Base-by-base conservation (phyloP, 305 asterid genomes). In the Fraxinus baroniana region DNA sequence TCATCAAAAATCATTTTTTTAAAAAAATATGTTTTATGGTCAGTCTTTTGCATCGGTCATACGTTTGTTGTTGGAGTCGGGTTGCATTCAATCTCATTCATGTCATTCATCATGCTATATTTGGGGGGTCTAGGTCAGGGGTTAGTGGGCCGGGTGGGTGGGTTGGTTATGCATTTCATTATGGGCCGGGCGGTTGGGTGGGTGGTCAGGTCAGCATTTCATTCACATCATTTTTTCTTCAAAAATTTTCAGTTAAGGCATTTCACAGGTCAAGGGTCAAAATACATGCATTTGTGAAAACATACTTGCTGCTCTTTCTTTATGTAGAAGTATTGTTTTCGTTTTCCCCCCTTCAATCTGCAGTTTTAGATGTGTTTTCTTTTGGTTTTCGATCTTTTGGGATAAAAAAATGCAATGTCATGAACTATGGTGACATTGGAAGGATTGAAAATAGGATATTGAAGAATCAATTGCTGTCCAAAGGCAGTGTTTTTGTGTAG, bases 371-470 rank as follows among this genome's bases (percentile, higher is more conserved):
- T 90, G 84, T 71, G 85, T 85, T 84, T 78, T 64, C 62, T 68
- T 80, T 77, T 80, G 79, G 84, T 79, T 82, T 84, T 36, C 32
- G 46, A 57, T 33, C 41, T 83, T 30, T 66, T 17, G 79, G 84
- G 87, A 83, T 84, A 36, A 76, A 78, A 79, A 52, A 76, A 78
- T 62, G 78, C 80, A 60, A 77, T 85, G 90, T 87, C 86, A 86
- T 85, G 86, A 79, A 84, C 85, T 85, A 83, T 83, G 89, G 85
- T 87, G 89, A 86, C 90, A 77, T 84, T 82, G 84, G 55, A 84
- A 85, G 76, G 78, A 73, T 86, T 83, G 85, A 62, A 82, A 73
- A 82, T 82, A 57, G 88, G 84, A 78, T 46, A 12, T 85, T 86
- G 89, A 71, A 75, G 84, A 76, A 77, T 82, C 74, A 74, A 15